phyloP scores from a whole-genome alignment of 768 basidiomycete species.

The Trametes villosa region DNA sequence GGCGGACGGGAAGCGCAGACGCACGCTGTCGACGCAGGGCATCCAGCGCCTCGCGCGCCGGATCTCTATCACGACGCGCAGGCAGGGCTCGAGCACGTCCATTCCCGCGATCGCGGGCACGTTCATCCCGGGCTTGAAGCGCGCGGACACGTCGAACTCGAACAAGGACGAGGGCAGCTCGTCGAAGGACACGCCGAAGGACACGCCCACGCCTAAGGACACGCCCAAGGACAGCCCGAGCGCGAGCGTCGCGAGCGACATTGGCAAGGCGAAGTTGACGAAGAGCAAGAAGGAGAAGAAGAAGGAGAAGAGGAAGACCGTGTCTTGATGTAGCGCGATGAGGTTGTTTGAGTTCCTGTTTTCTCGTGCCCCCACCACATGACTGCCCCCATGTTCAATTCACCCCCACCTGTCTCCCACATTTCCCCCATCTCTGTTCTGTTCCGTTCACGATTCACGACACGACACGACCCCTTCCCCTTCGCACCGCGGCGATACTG shows the following conservation, averaged over 20 bases:
- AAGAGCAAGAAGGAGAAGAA: conserved; percentile 55
- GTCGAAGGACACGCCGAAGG: conserved; percentile 36
- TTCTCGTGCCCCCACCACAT: conserved; percentile 17
- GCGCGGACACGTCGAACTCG: conserved; percentile 48
- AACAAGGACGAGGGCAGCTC: conserved; percentile 27
- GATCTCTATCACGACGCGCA: conserved; percentile 67
- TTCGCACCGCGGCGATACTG: conserved; percentile 29
- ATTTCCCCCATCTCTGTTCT: conserved; percentile 8
- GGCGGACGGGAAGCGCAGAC: conserved; percentile 76
- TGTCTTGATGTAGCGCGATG: conserved; percentile 33
- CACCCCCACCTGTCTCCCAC: background rate
- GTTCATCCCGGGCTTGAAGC: conserved; percentile 57
- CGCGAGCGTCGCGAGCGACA: conserved; percentile 57
- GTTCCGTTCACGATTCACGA: conserved; percentile 20
- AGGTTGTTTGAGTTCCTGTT: background rate
- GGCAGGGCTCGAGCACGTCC: conserved; percentile 54
- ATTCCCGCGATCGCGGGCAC: conserved; percentile 44
- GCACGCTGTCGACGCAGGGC: conserved; percentile 78
- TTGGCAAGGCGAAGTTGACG: conserved; percentile 44
- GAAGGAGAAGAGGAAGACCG: conserved; percentile 61
- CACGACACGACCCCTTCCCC: conserved; percentile 25
- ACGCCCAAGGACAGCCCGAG: conserved; percentile 56
- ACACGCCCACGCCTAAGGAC: conserved; percentile 42
- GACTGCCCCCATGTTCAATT: conserved; percentile 14
- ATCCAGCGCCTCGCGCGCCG: conserved; percentile 80